Conservation (phyloP, 108 stramenopile species). For the Skeletonema potamos region DNA sequence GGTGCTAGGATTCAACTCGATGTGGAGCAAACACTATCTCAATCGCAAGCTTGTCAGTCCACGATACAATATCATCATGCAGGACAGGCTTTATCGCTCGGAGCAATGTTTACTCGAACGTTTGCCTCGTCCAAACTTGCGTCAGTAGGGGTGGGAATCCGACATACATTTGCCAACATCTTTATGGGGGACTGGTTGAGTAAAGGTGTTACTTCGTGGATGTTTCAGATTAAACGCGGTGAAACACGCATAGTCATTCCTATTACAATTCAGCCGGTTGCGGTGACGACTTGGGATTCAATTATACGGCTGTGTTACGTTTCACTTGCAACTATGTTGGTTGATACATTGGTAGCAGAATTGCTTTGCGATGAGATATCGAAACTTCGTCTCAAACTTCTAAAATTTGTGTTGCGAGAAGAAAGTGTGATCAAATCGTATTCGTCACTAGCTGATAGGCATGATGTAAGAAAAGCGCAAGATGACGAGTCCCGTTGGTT, state of each 20-base stretch:
- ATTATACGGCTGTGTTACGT: slow-evolving; percentile 22
- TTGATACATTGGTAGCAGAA: slow-evolving; percentile 31
- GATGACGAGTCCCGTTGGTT: neutral
- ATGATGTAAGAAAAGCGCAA: neutral
- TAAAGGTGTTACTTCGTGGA: slow-evolving; percentile 20
- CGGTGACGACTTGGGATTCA: slow-evolving; percentile 18
- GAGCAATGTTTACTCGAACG: slow-evolving; percentile 25
- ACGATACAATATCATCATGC: slow-evolving; percentile 27
- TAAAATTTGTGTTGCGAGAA: slow-evolving; percentile 21
- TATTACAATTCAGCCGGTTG: slow-evolving; percentile 9
- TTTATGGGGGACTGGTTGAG: neutral
- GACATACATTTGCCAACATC: slow-evolving; percentile 20
- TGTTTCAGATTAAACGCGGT: slow-evolving; percentile 40
- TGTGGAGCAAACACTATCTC: slow-evolving; percentile 20
- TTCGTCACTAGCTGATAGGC: neutral
- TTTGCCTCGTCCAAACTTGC: slow-evolving; percentile 32
- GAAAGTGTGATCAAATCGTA: neutral
- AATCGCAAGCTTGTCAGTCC: slow-evolving; percentile 18
- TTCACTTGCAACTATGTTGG: slow-evolving; percentile 23
- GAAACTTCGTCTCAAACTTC: slow-evolving; percentile 14
- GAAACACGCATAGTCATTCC: slow-evolving; percentile 23
- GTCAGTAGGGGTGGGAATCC: slow-evolving; percentile 26
- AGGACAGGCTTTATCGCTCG: slow-evolving; percentile 15
- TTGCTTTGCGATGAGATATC: slow-evolving; percentile 24
- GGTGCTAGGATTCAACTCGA: slow-evolving; percentile 21